Percentiles rank a stretch among this genome's conserved stretches.
Conservation (phyloP, 306 rosid species). For the Dalbergia oliveri region DNA sequence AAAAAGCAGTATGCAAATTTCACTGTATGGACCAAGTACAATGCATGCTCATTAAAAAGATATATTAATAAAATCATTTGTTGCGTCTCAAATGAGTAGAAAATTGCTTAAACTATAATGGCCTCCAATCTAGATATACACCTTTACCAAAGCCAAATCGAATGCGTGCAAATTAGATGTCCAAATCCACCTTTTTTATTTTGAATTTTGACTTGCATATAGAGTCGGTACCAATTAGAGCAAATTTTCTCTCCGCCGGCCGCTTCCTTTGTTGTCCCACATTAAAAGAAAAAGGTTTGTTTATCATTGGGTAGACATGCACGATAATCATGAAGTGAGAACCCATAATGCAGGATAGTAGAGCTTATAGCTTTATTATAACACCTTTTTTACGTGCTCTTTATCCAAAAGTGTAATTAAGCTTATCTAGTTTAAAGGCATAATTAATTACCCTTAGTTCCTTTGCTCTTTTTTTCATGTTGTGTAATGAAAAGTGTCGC, state of each 20-base stretch:
- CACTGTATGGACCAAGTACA: not conserved
- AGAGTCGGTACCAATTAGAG: not conserved
- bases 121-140: no score
- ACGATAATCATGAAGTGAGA: not conserved
- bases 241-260: not conserved
- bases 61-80: not conserved
- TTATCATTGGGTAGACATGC: not conserved
- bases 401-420: conserved; percentile 6
- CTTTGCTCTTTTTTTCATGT: not conserved
- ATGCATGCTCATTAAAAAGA: not conserved
- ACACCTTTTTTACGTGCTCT: conserved; percentile 3
- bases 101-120: not conserved
- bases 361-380: not conserved
- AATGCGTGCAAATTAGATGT: conserved; percentile 12
- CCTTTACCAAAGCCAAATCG: not conserved
- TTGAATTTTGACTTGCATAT: not conserved
- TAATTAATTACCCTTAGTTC: not conserved
- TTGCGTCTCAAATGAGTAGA: not conserved
- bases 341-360: not conserved
- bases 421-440: conserved; percentile 5
- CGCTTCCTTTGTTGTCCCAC: conserved; percentile 20
- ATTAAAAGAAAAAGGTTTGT: not conserved
- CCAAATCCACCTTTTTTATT: conserved; percentile 7
- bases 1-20: not conserved
- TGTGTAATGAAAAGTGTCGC: not conserved